These are phyloP conservation scores for Diaporthe capsici DNA, from an alignment of 2,329 filamentous ascomycete genomes.

Conservation along the genomic window DNA sequence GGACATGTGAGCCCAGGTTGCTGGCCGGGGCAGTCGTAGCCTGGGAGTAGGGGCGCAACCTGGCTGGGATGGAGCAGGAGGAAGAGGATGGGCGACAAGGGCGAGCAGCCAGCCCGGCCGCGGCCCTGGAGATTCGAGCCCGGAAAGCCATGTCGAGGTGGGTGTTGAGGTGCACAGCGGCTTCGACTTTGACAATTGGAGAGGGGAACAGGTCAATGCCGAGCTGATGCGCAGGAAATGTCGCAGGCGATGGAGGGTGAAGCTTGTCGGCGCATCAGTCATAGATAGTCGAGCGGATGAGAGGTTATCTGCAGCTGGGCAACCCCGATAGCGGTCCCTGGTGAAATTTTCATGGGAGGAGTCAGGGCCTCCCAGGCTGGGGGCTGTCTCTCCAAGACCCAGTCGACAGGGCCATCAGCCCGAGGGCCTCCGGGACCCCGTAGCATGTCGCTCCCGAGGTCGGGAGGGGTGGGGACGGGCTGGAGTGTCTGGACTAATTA, in stretches of 20 bases:
- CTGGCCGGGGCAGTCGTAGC: slow-evolving; percentile 53
- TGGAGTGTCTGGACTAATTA: not conserved
- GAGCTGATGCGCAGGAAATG: not conserved
- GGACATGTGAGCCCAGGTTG: slow-evolving; percentile 52
- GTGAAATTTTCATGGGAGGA: slow-evolving; percentile 33
- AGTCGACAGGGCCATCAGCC: not conserved
- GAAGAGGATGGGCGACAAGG: slow-evolving; percentile 26
- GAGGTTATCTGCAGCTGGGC: slow-evolving; percentile 20
- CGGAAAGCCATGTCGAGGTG: slow-evolving; percentile 40
- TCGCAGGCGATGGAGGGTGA: not conserved
- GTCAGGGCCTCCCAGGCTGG: slow-evolving; percentile 14
- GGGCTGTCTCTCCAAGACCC: slow-evolving; percentile 4
- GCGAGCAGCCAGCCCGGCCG: slow-evolving; percentile 39
- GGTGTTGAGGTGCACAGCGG: not conserved
- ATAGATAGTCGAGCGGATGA: slow-evolving; percentile 9
- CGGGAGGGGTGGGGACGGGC: slow-evolving; percentile 2
- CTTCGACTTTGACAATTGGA: not conserved
- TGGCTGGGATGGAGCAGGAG: slow-evolving; percentile 23
- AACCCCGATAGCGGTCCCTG: slow-evolving; percentile 35
- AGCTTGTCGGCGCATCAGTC: slow-evolving; percentile 18
- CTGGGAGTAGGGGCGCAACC: slow-evolving; percentile 50
- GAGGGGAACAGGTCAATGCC: not conserved
- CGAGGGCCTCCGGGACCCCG: not conserved
- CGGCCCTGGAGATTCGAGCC: slow-evolving; percentile 33
- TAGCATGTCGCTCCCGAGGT: slow-evolving; percentile 17